phyloP scores from a whole-genome alignment of 306 rosid species.

The Malus fusca region DNA sequence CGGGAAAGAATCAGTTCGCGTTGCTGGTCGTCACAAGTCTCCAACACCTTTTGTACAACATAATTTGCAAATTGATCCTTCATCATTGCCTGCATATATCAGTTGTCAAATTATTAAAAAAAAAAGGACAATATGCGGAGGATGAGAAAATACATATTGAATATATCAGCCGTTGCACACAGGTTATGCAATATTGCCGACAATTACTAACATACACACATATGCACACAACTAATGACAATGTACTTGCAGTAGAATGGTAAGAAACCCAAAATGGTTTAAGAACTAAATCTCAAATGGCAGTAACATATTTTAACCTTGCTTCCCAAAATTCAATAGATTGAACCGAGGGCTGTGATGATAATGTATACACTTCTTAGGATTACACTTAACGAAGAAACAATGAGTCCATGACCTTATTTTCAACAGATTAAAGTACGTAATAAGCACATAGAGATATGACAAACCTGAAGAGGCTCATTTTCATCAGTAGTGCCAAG shows the following conservation, averaged over 20 bases:
- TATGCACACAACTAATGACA: neutral
- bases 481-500: slow-evolving; percentile 95
- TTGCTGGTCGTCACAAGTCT: slow-evolving; percentile 92
- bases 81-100: slow-evolving; percentile 65
- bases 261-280: neutral
- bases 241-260: neutral
- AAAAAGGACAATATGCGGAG: neutral
- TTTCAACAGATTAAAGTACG: neutral
- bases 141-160: neutral
- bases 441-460: neutral
- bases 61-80: slow-evolving; percentile 95
- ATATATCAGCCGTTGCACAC: no score
- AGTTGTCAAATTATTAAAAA: neutral
- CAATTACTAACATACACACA: neutral
- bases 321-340: neutral
- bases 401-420: neutral
- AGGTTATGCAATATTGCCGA: neutral
- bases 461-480: slow-evolving; percentile 90
- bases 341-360: neutral
- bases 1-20: slow-evolving; percentile 91
- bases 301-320: neutral
- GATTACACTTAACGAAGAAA: neutral
- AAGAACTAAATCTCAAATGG: neutral
- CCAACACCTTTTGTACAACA: slow-evolving; percentile 93
- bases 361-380: neutral